phyloP scores from a whole-genome alignment of 768 basidiomycete genomes.

The Lactarius hengduanensis region DNA sequence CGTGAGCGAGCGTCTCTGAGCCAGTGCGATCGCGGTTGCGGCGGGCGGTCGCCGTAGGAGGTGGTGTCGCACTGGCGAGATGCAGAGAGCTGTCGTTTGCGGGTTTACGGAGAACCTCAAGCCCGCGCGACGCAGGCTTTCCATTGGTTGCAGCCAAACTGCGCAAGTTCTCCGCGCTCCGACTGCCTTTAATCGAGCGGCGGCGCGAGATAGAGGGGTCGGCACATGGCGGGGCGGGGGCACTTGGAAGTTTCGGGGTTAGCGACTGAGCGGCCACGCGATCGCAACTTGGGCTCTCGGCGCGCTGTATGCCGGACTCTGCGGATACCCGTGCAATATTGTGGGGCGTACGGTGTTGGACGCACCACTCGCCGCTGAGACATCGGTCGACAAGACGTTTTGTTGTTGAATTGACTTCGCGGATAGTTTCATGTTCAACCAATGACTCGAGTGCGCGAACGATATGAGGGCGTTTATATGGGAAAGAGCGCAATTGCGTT shows the following conservation, averaged over 20 bases:
- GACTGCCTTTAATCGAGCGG: constrained; percentile 57
- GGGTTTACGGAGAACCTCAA: constrained; percentile 28
- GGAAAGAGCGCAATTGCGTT: constrained; percentile 80
- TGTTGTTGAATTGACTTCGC: constrained; percentile 84
- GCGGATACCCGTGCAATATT: constrained; percentile 3
- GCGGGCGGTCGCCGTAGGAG: neutral
- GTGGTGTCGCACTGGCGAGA: constrained; percentile 23
- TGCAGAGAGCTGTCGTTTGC: constrained; percentile 36
- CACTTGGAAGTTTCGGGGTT: constrained; percentile 21
- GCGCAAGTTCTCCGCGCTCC: constrained; percentile 63
- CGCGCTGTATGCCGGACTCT: constrained; percentile 29
- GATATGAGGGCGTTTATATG: constrained; percentile 92
- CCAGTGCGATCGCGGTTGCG: constrained; percentile 2
- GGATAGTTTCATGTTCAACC: constrained; percentile 67
- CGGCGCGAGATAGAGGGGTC: constrained; percentile 33
- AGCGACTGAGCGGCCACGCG: constrained; percentile 34
- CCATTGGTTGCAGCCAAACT: neutral
- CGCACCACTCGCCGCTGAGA: constrained; percentile 83
- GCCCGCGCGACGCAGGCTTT: constrained; percentile 17
- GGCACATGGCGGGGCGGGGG: constrained; percentile 38
- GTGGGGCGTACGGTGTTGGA: constrained; percentile 52
- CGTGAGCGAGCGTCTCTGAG: neutral
- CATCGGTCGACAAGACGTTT: constrained; percentile 90
- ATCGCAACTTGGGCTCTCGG: constrained; percentile 33
- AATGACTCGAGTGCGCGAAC: constrained; percentile 79